Percentiles rank a stretch among this genome's conserved stretches.
These are phyloP conservation scores for Annulohypoxylon truncatum DNA, from an alignment of 2,329 filamentous ascomycete species.

Conservation along the genomic window DNA sequence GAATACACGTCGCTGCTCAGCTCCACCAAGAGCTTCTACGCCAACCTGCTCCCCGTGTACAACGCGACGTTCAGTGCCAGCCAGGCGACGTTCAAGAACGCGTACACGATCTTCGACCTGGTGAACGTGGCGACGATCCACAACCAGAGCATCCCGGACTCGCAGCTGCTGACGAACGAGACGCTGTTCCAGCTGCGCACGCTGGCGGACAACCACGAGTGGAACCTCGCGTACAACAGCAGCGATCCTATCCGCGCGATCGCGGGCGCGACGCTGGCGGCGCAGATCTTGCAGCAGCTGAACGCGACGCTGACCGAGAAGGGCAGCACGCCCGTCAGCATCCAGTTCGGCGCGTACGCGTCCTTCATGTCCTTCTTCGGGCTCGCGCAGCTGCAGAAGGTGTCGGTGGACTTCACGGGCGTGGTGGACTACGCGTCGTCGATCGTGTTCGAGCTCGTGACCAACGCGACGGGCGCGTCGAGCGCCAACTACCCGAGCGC, in stretches of 20 bases:
- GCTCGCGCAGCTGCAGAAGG: slow-evolving; percentile 62
- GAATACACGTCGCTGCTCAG: slow-evolving; percentile 59
- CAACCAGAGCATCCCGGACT: slow-evolving; percentile 69
- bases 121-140: slow-evolving; percentile 71
- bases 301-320: slow-evolving; percentile 61
- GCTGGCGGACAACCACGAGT: slow-evolving; percentile 86
- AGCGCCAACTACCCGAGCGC: slow-evolving; percentile 59
- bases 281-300: slow-evolving; percentile 65
- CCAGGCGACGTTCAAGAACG: slow-evolving; percentile 67
- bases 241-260: slow-evolving; percentile 74
- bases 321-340: slow-evolving; percentile 55
- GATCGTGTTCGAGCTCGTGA: slow-evolving; percentile 81
- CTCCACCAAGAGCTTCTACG: slow-evolving; percentile 70
- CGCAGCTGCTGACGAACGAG: slow-evolving; percentile 68
- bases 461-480: slow-evolving; percentile 59
- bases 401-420: slow-evolving; percentile 74
- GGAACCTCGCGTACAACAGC: slow-evolving; percentile 82
- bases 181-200: slow-evolving; percentile 72
- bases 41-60: slow-evolving; percentile 64
- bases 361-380: slow-evolving; percentile 74
- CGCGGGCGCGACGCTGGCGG: slow-evolving; percentile 67
- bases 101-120: slow-evolving; percentile 71
- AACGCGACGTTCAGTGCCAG: slow-evolving; percentile 61
- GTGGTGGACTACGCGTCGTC: slow-evolving; percentile 86
- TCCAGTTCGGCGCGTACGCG: slow-evolving; percentile 71